A percentile compares a stretch with the other conserved stretches of the same genome.
These are phyloP conservation scores for Amphicarpaea edgeworthii DNA, from an alignment of 306 rosid genomes.

Conservation along the genomic window DNA sequence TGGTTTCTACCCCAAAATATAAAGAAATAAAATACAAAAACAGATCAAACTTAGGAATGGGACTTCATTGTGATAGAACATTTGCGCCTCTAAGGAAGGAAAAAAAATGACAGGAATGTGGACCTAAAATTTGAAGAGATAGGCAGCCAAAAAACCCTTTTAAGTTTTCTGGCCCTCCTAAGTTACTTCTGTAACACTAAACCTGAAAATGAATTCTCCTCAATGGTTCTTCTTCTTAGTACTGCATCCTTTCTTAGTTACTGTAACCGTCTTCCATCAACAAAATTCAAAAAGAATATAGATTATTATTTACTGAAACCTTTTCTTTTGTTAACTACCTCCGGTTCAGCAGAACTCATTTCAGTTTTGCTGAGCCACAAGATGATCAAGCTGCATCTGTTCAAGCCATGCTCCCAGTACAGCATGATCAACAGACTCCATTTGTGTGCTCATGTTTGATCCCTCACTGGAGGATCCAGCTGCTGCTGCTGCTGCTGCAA, in stretches of 20 bases:
- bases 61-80: conserved; percentile 51
- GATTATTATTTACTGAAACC: conserved; percentile 42
- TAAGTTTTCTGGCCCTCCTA: conserved; percentile 43
- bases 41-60: conserved; percentile 49
- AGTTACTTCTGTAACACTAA: conserved; percentile 50
- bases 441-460: conserved; percentile 49
- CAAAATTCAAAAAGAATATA: conserved; percentile 51
- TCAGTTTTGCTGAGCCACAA: conserved; percentile 20
- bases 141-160: conserved; percentile 57
- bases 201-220: conserved; percentile 38
- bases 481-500: conserved; percentile 17
- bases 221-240: conserved; percentile 23
- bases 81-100: conserved; percentile 51
- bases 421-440: too few species aligned
- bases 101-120: conserved; percentile 57
- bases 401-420: too few species aligned
- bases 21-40: conserved; percentile 49
- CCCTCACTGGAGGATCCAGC: conserved; percentile 56
- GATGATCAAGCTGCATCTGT: too few species aligned
- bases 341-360: conserved; percentile 43
- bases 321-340: conserved; percentile 47
- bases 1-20: conserved; percentile 46
- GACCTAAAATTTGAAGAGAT: conserved; percentile 62
- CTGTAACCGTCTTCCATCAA: conserved; percentile 44
- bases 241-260: conserved; percentile 48